Evolutionary conservation across 805 yeast genomes (phyloP).

Genomic region (Ogataea thermomethanolica): DNA sequence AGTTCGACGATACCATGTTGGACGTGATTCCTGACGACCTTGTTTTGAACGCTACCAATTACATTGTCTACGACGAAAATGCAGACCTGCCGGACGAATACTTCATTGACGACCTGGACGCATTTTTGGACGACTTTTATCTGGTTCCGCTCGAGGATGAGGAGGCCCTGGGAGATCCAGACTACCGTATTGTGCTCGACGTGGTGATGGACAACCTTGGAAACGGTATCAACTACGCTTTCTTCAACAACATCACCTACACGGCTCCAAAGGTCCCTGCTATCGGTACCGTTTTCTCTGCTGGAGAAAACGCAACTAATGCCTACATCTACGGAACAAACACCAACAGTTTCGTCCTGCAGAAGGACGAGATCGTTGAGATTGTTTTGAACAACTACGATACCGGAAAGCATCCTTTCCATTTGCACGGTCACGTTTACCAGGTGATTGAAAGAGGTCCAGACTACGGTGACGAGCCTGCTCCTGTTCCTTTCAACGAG

Average conservation of each 20-base stretch:
- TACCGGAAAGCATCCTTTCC: conserved; percentile 96
- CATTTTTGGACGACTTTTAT: conserved; percentile 71
- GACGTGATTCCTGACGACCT: conserved; percentile 69
- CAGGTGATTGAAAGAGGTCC: conserved; percentile 75
- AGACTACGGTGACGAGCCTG: conserved; percentile 50
- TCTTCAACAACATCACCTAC: conserved; percentile 85
- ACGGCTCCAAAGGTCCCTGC: conserved; percentile 82
- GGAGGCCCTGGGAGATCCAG: conserved; percentile 63
- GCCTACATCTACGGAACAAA: conserved; percentile 69
- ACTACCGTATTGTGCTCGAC: conserved; percentile 62
- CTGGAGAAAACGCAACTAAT: conserved; percentile 59
- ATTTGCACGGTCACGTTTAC: conserved; percentile 90
- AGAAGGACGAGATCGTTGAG: conserved; percentile 66
- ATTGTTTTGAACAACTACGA: conserved; percentile 82
- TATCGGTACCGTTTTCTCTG: conserved; percentile 68
- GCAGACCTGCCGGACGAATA: conserved; percentile 43
- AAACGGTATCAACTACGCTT: conserved; percentile 92
- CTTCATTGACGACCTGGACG: conserved; percentile 46
- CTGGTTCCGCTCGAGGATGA: conserved; percentile 60
- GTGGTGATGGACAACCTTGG: conserved; percentile 81
- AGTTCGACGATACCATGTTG: conserved; percentile 78
- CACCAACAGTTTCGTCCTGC: conserved; percentile 71
- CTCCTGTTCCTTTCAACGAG: conserved; percentile 56
- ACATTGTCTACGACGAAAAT: conserved; percentile 46
- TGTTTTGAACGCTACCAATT: conserved; percentile 69